Conservation (phyloP, 139 green algal species). For the Haematococcus sp. region DNA sequence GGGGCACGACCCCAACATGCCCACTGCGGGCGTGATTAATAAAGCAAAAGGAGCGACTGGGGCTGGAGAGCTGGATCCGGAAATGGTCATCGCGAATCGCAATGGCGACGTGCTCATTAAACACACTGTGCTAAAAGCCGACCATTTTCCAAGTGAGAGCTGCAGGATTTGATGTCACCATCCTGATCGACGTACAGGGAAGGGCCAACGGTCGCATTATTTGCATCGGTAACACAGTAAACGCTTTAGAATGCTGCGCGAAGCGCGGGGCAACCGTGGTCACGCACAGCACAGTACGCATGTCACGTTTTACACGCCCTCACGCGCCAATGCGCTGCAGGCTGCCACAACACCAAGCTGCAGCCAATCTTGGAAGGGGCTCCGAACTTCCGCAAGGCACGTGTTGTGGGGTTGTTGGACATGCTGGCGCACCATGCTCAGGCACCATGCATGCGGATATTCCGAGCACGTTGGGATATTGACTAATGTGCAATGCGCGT, state of each 20-base stretch:
- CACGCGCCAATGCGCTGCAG: conserved; percentile 28
- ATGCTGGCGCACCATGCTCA: no score
- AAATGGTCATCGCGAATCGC: conserved; percentile 63
- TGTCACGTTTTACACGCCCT: no score
- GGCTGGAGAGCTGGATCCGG: conserved; percentile 18
- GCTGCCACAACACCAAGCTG: conserved; percentile 93
- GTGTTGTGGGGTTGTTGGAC: no score
- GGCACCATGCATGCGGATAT: no score
- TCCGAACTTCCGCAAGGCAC: conserved; percentile 88
- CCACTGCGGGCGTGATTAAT: conserved; percentile 1
- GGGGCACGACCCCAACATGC: conserved; percentile 10
- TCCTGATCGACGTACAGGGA: not conserved
- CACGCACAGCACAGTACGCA: no score
- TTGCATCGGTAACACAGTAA: no score
- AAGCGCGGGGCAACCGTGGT: no score
- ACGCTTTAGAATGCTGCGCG: no score
- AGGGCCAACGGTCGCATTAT: no score
- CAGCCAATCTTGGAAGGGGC: conserved; percentile 82
- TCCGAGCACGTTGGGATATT: no score
- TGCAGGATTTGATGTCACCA: not conserved
- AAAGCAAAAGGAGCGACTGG: not conserved
- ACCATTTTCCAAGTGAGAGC: conserved; percentile 81
- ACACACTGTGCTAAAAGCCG: conserved; percentile 88
- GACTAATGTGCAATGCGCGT: no score
- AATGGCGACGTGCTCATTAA: conserved; percentile 78